Conservation (phyloP, 495 filamentous ascomycete genomes). For the Penicillium ucsense region DNA sequence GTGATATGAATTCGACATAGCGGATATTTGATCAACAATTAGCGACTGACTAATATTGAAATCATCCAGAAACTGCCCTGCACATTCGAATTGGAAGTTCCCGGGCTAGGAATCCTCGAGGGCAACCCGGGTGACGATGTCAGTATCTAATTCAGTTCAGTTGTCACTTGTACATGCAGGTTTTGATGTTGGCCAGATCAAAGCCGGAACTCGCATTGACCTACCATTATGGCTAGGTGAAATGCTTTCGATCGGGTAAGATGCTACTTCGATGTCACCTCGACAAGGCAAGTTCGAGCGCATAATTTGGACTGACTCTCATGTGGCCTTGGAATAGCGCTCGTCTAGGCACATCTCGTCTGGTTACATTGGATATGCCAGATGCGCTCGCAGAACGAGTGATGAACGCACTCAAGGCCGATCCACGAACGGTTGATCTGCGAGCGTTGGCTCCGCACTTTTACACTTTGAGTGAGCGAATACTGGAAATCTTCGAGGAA, state of each 20-base stretch:
- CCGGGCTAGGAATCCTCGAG: constrained; percentile 80
- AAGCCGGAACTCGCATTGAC: constrained; percentile 65
- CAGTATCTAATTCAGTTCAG: constrained; percentile 1
- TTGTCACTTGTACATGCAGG: neutral
- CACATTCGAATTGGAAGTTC: constrained; percentile 81
- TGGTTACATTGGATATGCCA: constrained; percentile 77
- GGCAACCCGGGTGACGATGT: constrained; percentile 61
- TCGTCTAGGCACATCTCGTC: constrained; percentile 46
- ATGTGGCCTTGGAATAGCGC: constrained; percentile 13
- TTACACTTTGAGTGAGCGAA: constrained; percentile 71
- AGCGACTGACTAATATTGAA: constrained; percentile 8
- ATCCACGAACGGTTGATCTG: constrained; percentile 76
- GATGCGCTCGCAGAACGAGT: constrained; percentile 68
- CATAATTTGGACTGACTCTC: too few species aligned
- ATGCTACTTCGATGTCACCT: neutral
- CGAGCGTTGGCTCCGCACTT: constrained; percentile 75
- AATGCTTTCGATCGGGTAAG: constrained; percentile 77
- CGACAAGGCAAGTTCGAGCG: neutral
- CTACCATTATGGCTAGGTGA: constrained; percentile 96
- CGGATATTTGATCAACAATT: neutral
- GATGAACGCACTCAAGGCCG: constrained; percentile 82
- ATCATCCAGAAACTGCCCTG: constrained; percentile 76
- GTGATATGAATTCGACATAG: constrained; percentile 5
- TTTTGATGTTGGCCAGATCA: constrained; percentile 47
- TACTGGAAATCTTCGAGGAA: constrained; percentile 87